A percentile compares a stretch with the other conserved stretches of the same genome.
phyloP scores from a whole-genome alignment of 2,329 filamentous ascomycete species.

The Pseudogymnoascus sp. region DNA sequence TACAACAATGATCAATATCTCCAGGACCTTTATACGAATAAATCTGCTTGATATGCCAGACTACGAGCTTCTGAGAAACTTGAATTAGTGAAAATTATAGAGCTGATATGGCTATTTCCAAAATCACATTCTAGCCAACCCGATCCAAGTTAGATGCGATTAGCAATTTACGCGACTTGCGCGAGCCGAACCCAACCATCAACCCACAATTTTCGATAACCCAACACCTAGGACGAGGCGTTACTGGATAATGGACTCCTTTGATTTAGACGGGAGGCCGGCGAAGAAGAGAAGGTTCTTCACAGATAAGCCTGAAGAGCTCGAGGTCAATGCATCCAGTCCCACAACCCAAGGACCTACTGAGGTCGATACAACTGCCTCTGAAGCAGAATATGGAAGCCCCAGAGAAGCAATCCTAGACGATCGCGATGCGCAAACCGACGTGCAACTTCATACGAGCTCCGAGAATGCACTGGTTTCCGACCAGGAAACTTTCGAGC shows the following conservation, averaged over 20 bases:
- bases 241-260: conserved; percentile 26
- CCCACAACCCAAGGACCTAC: neutral
- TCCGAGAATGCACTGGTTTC: conserved; percentile 31
- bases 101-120: neutral
- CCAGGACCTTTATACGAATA: neutral
- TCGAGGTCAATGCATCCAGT: conserved; percentile 19
- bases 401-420: neutral
- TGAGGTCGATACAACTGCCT: neutral
- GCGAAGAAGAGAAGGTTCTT: conserved; percentile 41
- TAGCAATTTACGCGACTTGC: conserved; percentile 6
- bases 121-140: neutral
- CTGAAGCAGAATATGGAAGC: neutral
- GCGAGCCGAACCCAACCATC: neutral
- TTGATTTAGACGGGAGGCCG: conserved; percentile 35
- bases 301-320: conserved; percentile 25
- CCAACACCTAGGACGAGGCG: neutral
- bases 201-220: neutral
- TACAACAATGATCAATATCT: neutral
- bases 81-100: neutral
- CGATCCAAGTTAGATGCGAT: neutral
- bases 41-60: neutral
- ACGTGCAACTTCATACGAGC: conserved; percentile 22
- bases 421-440: neutral
- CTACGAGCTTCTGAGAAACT: neutral
- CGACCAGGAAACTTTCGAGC: conserved; percentile 49